Conservation (phyloP, 306 rosid genomes). For the Hippophae tibetana region DNA sequence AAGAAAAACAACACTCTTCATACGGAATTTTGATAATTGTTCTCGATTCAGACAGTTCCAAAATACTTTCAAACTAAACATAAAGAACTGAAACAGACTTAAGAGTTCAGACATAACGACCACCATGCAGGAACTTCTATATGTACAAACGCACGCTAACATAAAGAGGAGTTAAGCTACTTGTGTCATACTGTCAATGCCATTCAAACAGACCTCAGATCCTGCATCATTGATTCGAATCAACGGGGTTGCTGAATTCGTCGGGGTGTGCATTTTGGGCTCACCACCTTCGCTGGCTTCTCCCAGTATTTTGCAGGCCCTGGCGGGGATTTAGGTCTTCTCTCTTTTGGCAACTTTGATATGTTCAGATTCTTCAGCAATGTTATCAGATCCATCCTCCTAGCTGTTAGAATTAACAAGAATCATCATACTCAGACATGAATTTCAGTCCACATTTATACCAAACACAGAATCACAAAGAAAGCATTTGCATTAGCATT, state of each 20-base stretch:
- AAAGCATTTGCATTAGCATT: too few relatives aligned
- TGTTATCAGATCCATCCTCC: constrained; percentile 23
- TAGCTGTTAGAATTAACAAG: constrained; percentile 15
- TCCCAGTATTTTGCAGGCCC: constrained; percentile 27
- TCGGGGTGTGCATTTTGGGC: constrained; percentile 27
- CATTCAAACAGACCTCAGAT: not conserved
- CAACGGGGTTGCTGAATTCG: constrained; percentile 54
- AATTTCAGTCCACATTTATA: too few relatives aligned
- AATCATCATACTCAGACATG: not conserved
- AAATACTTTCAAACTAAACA: too few relatives aligned
- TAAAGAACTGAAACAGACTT: not conserved
- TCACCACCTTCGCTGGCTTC: constrained; percentile 38
- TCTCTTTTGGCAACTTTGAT: constrained; percentile 29
- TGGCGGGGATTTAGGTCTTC: constrained; percentile 20
- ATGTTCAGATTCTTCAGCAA: constrained; percentile 24
- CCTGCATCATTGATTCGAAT: constrained; percentile 10
- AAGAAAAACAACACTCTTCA: too few relatives aligned
- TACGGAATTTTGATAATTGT: too few relatives aligned
- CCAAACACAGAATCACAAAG: too few relatives aligned
- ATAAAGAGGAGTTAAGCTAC: not conserved
- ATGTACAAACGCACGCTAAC: constrained; percentile 15
- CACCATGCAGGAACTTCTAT: constrained; percentile 5
- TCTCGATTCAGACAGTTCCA: too few relatives aligned
- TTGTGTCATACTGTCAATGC: not conserved
- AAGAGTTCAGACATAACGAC: not conserved